phyloP scores from a whole-genome alignment of 1,139 yeast species.

The Suhomyces bokatorum region DNA sequence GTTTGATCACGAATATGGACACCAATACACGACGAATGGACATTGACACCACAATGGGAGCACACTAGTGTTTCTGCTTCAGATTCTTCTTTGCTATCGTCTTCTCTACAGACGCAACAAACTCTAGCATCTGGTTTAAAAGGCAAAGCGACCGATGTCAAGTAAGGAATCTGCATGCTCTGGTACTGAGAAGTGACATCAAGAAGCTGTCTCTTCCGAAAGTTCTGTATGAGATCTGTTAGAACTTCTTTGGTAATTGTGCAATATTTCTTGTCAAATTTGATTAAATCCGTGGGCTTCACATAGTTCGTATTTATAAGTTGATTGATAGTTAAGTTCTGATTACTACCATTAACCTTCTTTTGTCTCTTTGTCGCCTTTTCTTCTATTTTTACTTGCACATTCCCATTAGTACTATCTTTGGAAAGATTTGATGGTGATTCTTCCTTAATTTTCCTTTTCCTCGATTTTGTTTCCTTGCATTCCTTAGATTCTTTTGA shows the following conservation, averaged over 20 bases:
- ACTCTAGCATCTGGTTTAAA: conserved; percentile 32
- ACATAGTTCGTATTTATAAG: conserved; percentile 13
- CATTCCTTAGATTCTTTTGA: conserved; percentile 3
- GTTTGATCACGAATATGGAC: conserved; percentile 27
- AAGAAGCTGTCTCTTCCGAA: conserved; percentile 22
- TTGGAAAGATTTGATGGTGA: background rate
- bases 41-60: conserved; percentile 66
- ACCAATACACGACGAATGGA: conserved; percentile 76
- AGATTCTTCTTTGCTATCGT: conserved; percentile 24
- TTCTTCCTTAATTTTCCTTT: conserved; percentile 8
- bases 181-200: conserved; percentile 25
- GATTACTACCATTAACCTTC: conserved; percentile 4
- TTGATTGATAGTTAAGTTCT: conserved; percentile 3
- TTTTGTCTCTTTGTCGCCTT: conserved; percentile 11
- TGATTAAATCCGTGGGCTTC: conserved; percentile 3
- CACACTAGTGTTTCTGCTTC: conserved; percentile 52
- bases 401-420: background rate
- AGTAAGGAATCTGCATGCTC: conserved; percentile 23
- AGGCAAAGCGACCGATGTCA: conserved; percentile 22
- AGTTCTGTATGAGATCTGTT: conserved; percentile 6
- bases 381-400: background rate
- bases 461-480: conserved; percentile 9
- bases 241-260: conserved; percentile 5
- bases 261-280: conserved; percentile 10
- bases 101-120: conserved; percentile 60